Conservation (phyloP, 1,139 yeast species). For the Saccharomyces pastorianus region DNA sequence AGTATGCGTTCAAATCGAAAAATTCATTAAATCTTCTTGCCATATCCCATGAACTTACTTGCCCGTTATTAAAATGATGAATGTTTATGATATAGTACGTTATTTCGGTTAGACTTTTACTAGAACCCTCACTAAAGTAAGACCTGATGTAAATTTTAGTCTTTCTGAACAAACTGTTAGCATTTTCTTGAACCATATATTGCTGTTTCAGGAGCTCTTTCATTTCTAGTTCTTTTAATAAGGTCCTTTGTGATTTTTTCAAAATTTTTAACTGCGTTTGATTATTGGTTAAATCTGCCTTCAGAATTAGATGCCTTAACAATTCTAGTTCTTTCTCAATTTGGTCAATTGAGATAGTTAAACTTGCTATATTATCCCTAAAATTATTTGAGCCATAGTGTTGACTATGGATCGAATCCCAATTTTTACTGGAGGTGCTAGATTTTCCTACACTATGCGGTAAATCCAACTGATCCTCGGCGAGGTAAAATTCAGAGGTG, state of each 20-base stretch:
- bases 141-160: conserved; percentile 60
- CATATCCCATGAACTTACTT: conserved; percentile 78
- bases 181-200: conserved; percentile 73
- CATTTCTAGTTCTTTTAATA: conserved; percentile 59
- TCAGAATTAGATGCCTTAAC: conserved; percentile 56
- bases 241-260: conserved; percentile 54
- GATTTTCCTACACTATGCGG: background rate
- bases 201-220: conserved; percentile 75
- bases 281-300: conserved; percentile 79
- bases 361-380: conserved; percentile 23
- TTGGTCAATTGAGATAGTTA: conserved; percentile 54
- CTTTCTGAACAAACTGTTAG: conserved; percentile 67
- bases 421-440: background rate
- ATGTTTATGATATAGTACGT: conserved; percentile 72
- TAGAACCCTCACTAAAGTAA: conserved; percentile 44
- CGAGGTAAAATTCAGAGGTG: conserved; percentile 5
- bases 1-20: conserved; percentile 57
- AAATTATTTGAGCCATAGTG: background rate
- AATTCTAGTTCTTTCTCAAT: conserved; percentile 56
- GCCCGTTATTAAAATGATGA: conserved; percentile 42
- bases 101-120: conserved; percentile 51
- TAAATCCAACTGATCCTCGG: conserved; percentile 6
- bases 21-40: conserved; percentile 86
- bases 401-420: background rate
- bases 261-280: conserved; percentile 59